These are phyloP conservation scores for Forsythia suspensa DNA, from an alignment of 257 asterid genomes.

Conservation along the genomic window DNA sequence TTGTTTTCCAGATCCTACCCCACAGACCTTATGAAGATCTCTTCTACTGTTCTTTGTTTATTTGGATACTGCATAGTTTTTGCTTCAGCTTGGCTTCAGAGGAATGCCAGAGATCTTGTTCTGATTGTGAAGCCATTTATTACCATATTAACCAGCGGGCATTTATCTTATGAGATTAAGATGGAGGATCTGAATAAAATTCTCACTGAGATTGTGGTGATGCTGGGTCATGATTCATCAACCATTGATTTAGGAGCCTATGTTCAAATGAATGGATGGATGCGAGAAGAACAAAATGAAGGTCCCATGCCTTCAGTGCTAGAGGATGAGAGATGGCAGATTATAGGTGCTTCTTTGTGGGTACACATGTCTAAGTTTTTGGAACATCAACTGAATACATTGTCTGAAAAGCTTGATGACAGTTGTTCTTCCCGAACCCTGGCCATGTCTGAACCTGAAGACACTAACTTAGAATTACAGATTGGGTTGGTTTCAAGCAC, in stretches of 20 bases:
- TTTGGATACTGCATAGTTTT: conserved; percentile 56
- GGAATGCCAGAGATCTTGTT: conserved; percentile 58
- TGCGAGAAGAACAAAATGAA: conserved; percentile 44
- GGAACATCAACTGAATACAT: conserved; percentile 48
- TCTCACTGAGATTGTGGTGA: conserved; percentile 44
- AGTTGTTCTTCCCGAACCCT: conserved; percentile 31
- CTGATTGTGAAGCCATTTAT: conserved; percentile 60
- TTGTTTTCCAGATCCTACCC: conserved; percentile 56
- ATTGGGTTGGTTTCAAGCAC: conserved; percentile 35
- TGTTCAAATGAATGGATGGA: conserved; percentile 29
- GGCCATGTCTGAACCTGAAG: conserved; percentile 28
- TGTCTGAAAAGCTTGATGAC: conserved; percentile 39
- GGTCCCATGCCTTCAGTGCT: conserved; percentile 33
- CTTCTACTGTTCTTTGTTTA: conserved; percentile 48
- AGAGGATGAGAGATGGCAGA: conserved; percentile 54
- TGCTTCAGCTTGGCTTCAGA: conserved; percentile 72
- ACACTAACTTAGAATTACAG: conserved; percentile 32
- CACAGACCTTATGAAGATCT: conserved; percentile 32
- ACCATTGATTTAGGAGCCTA: conserved; percentile 37
- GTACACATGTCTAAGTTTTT: conserved; percentile 54
- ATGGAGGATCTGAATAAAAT: conserved; percentile 45
- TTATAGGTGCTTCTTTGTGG: conserved; percentile 64
- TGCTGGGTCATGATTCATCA: conserved; percentile 43
- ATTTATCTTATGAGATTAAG: conserved; percentile 42
- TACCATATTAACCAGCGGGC: conserved; percentile 29